Evolutionary conservation across 176 grass and related monocot genomes (phyloP).

Genomic region (Luzula sylvatica): DNA sequence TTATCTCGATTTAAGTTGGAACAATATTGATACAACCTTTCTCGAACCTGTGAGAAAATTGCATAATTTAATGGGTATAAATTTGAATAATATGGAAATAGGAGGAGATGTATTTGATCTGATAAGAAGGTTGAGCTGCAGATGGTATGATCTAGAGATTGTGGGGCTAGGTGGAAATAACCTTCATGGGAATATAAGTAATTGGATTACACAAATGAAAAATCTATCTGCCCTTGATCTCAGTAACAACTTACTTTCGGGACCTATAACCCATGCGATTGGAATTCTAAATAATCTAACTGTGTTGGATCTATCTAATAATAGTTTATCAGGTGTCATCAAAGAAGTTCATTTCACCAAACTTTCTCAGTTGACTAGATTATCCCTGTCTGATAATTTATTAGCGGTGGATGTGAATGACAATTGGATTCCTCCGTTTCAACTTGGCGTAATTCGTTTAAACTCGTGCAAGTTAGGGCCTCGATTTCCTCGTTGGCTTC

Average conservation of each 20-base stretch:
- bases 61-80: background rate
- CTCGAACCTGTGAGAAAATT: constrained; percentile 19
- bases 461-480: constrained; percentile 1
- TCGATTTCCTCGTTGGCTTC: background rate
- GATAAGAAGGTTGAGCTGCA: background rate
- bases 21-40: constrained; percentile 6
- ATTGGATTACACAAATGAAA: background rate
- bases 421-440: no score
- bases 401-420: no score
- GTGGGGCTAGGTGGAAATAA: background rate
- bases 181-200: constrained; percentile 1
- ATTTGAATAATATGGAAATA: background rate
- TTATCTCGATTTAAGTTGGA: background rate
- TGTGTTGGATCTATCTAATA: background rate
- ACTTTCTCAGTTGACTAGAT: background rate
- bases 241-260: background rate
- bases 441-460: background rate
- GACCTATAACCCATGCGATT: constrained; percentile 12
- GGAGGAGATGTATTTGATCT: background rate
- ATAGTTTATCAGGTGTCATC: constrained; percentile 23
- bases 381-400: no score
- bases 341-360: constrained; percentile 26
- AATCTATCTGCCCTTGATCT: constrained; percentile 12
- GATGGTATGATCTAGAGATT: constrained; percentile 2
- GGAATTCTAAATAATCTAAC: background rate